phyloP scores from a whole-genome alignment of 2,329 filamentous ascomycete species.

The Colletotrichum zoysiae region DNA sequence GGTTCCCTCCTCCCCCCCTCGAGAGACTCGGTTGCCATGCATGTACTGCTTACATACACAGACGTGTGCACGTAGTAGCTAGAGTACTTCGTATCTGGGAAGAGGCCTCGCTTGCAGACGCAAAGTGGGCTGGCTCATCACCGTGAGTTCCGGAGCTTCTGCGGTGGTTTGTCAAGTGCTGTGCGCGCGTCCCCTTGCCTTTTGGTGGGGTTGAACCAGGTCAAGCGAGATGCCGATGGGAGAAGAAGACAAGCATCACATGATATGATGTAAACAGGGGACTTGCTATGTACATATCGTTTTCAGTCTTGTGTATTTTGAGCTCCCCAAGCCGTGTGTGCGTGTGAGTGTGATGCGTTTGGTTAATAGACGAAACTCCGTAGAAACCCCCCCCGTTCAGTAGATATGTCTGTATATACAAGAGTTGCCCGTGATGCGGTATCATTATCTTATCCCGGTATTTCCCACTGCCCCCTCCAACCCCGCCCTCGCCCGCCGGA shows the following conservation, averaged over 20 bases:
- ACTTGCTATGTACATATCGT: too few species aligned
- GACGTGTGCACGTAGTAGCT: background rate
- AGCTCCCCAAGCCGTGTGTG: background rate
- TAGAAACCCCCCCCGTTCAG: background rate
- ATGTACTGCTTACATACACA: background rate
- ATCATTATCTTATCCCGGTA: constrained; percentile 32
- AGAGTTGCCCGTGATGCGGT: constrained; percentile 3
- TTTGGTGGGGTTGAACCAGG: background rate
- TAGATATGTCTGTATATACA: constrained; percentile 24
- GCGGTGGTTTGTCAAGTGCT: background rate
- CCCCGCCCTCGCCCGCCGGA: background rate
- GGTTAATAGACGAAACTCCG: background rate
- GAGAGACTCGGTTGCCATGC: background rate
- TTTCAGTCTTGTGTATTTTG: background rate
- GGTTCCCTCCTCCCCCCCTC: background rate
- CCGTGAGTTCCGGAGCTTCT: constrained; percentile 8
- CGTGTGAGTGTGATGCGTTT: background rate
- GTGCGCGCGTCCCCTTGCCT: background rate
- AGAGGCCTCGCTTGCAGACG: constrained; percentile 17
- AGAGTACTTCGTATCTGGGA: background rate
- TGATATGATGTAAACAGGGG: background rate
- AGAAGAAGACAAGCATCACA: background rate
- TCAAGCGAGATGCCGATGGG: constrained; percentile 2
- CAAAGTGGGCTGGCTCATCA: constrained; percentile 2
- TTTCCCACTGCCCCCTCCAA: background rate